A percentile compares a stretch with the other conserved stretches of the same genome.
Evolutionary conservation across 108 stramenopile species (phyloP).

Genomic region (Skeletonema tropicum): DNA sequence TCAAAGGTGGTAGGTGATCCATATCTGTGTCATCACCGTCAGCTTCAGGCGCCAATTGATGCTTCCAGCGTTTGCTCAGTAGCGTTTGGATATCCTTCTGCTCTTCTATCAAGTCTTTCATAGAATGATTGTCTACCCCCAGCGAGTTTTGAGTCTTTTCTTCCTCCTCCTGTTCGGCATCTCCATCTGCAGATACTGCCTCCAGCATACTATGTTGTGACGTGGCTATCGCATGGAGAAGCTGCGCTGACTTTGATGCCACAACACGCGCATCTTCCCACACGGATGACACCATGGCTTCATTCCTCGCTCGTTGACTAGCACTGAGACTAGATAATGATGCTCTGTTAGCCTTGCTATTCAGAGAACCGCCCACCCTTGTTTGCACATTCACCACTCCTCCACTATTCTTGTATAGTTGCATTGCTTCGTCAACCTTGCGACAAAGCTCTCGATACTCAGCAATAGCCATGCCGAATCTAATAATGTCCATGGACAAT

Average conservation of each 20-base stretch:
- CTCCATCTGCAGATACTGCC: not conserved
- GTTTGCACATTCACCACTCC: slow-evolving; percentile 30
- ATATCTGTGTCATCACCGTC: not conserved
- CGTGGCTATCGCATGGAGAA: slow-evolving; percentile 37
- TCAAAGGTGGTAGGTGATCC: slow-evolving; percentile 2
- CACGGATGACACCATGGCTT: slow-evolving; percentile 22
- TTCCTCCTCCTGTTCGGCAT: not conserved
- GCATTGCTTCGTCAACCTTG: slow-evolving; percentile 25
- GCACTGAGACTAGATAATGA: slow-evolving; percentile 4
- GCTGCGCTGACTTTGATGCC: slow-evolving; percentile 45
- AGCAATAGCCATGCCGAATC: slow-evolving; percentile 38
- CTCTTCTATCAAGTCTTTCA: slow-evolving; percentile 33
- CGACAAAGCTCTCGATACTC: slow-evolving; percentile 50
- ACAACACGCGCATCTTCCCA: slow-evolving; percentile 50
- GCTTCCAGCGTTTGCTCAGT: slow-evolving; percentile 32
- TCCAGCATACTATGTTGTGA: slow-evolving; percentile 12
- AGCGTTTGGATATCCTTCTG: slow-evolving; percentile 33
- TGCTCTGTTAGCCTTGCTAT: not conserved
- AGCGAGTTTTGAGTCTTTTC: not conserved
- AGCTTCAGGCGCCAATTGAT: not conserved
- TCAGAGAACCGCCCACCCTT: slow-evolving; percentile 4
- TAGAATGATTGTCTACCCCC: not conserved
- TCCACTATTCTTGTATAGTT: slow-evolving; percentile 20
- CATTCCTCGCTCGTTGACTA: slow-evolving; percentile 11
- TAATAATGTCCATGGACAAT: slow-evolving; percentile 25